These are phyloP conservation scores for Carnegiea gigantea DNA, from an alignment of 179 eudicot species.

Conservation along the genomic window DNA sequence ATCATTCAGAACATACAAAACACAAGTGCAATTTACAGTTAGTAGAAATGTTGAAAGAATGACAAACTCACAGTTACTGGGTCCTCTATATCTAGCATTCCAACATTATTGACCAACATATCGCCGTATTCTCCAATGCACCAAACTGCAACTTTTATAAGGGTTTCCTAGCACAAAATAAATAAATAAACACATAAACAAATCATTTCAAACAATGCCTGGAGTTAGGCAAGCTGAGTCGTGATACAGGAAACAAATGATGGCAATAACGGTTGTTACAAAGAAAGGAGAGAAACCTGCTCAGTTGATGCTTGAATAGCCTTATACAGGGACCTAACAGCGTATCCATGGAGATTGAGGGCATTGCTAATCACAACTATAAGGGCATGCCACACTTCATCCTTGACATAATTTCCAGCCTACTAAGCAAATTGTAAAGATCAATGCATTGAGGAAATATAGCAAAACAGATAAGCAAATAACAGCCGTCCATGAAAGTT, in stretches of 20 bases:
- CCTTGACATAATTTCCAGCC: slow-evolving; percentile 94
- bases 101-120: slow-evolving; percentile 76
- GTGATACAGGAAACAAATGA: slow-evolving; percentile 21
- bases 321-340: slow-evolving; percentile 71
- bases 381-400: slow-evolving; percentile 93
- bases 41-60: slow-evolving; percentile 8
- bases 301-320: slow-evolving; percentile 71
- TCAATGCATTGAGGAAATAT: slow-evolving; percentile 29
- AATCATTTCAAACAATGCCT: background rate
- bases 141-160: slow-evolving; percentile 95
- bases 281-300: slow-evolving; percentile 53
- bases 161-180: slow-evolving; percentile 67
- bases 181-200: background rate
- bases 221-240: slow-evolving; percentile 8
- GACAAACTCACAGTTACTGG: slow-evolving; percentile 80
- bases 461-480: background rate
- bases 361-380: slow-evolving; percentile 91
- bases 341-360: slow-evolving; percentile 82
- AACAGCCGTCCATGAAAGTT: background rate
- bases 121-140: slow-evolving; percentile 99
- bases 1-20: background rate
- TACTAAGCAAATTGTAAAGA: slow-evolving; percentile 44
- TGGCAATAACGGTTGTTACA: background rate
- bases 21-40: background rate
- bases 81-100: slow-evolving; percentile 86